Evolutionary conservation across 2,329 filamentous ascomycete species (phyloP).

Genomic region (Trichoderma atroviride): DNA sequence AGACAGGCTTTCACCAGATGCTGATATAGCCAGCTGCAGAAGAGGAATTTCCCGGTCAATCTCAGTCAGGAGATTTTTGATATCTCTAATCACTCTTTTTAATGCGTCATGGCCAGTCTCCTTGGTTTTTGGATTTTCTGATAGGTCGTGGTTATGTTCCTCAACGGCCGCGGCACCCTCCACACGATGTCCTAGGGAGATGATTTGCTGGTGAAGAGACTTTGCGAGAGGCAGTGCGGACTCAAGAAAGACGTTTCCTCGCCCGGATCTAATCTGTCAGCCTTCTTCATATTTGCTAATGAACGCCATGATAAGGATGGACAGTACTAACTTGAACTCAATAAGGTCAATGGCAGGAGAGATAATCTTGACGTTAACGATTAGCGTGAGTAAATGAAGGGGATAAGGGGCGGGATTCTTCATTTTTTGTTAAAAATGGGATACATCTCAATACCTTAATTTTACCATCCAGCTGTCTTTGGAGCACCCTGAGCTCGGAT

Average conservation of each 20-base stretch:
- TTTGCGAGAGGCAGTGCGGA: conserved; percentile 83
- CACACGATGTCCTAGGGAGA: conserved; percentile 74
- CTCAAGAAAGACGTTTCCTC: conserved; percentile 67
- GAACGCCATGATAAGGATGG: conserved; percentile 4
- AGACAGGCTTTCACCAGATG: conserved; percentile 85
- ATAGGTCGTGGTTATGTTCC: conserved; percentile 50
- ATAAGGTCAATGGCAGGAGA: conserved; percentile 91
- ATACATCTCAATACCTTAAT: conserved; percentile 64
- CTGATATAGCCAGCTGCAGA: conserved; percentile 91
- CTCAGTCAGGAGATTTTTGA: conserved; percentile 71
- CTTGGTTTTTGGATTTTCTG: conserved; percentile 43
- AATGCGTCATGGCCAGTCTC: conserved; percentile 60
- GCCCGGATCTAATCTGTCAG: conserved; percentile 46
- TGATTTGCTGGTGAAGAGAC: conserved; percentile 80
- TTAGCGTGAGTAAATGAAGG: not conserved
- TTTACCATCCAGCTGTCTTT: conserved; percentile 77
- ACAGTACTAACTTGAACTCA: conserved; percentile 70
- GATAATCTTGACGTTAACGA: conserved; percentile 66
- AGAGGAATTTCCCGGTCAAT: conserved; percentile 92
- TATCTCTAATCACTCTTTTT: conserved; percentile 70
- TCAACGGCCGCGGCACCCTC: conserved; percentile 68
- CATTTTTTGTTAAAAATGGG: not conserved
- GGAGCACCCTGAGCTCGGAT: conserved; percentile 68
- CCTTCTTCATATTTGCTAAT: not conserved
- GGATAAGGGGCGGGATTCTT: not conserved